Percentiles rank a stretch among this genome's conserved stretches.
Evolutionary conservation across 2,329 filamentous ascomycete genomes (phyloP).

Genomic region (Aspergillus vadensis): DNA sequence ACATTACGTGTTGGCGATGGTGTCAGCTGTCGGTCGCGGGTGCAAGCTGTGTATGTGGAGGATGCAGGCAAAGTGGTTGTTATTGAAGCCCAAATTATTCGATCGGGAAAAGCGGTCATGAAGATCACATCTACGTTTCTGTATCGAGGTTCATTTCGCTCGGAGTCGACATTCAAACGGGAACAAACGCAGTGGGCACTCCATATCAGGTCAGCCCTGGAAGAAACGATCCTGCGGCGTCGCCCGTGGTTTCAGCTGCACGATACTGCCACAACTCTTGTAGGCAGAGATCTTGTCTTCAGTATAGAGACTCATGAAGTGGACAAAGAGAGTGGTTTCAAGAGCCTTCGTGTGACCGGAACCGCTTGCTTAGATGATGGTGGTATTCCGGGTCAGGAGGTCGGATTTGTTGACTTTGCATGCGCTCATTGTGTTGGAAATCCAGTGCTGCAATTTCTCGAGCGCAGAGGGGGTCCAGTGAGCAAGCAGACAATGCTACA

Average conservation of each 20-base stretch:
- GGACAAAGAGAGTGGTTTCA: background rate
- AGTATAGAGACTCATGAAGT: conserved; percentile 13
- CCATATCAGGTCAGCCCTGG: conserved; percentile 6
- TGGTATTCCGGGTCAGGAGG: background rate
- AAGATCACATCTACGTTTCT: conserved; percentile 19
- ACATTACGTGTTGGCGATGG: conserved; percentile 17
- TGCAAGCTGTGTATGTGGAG: conserved; percentile 17
- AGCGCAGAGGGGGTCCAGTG: conserved; percentile 14
- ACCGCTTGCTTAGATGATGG: background rate
- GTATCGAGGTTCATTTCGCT: conserved; percentile 5
- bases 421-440: conserved; percentile 16
- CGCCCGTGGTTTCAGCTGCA: conserved; percentile 17
- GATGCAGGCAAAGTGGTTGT: conserved; percentile 17
- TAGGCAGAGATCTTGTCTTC: conserved; percentile 16
- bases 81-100: conserved; percentile 15
- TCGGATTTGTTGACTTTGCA: conserved; percentile 14
- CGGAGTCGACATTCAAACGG: conserved; percentile 7
- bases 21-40: conserved; percentile 14
- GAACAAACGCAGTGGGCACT: conserved; percentile 7
- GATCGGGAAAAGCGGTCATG: conserved; percentile 14
- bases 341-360: conserved; percentile 15
- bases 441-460: conserved; percentile 21
- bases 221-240: conserved; percentile 16
- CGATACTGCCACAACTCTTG: conserved; percentile 5
- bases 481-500: conserved; percentile 4